phyloP scores from a whole-genome alignment of 768 basidiomycete genomes.

The Lactarius psammicola region DNA sequence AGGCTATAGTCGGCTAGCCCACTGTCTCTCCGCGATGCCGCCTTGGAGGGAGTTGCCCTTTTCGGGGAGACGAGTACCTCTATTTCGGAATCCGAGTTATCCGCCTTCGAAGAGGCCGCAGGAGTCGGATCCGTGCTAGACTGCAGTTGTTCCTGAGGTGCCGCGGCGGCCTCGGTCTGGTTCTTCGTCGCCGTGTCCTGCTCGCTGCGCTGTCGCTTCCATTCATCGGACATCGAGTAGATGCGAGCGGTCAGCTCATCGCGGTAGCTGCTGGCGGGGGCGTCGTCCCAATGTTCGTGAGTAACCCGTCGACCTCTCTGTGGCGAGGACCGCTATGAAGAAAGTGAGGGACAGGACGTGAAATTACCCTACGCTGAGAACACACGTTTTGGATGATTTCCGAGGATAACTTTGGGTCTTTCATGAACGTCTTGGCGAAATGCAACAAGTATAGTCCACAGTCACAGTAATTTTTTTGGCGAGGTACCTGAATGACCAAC shows the following conservation, averaged over 20 bases:
- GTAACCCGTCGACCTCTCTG: conserved; percentile 13
- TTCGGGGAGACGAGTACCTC: conserved; percentile 20
- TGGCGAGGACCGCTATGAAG: conserved; percentile 9
- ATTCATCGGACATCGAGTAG: conserved; percentile 19
- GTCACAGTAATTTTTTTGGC: conserved; percentile 86
- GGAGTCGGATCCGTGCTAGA: conserved; percentile 17
- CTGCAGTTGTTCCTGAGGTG: conserved; percentile 9
- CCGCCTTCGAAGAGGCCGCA: conserved; percentile 19
- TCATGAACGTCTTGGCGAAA: conserved; percentile 76
- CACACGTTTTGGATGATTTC: conserved; percentile 46
- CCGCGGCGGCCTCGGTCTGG: conserved; percentile 5
- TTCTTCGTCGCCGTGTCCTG: conserved; percentile 20
- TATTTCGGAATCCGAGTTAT: conserved; percentile 25
- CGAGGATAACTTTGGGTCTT: conserved; percentile 52
- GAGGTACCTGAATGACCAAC: conserved; percentile 60
- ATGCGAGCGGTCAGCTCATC: conserved; percentile 23
- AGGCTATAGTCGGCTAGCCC: conserved; percentile 4
- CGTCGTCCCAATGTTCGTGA: conserved; percentile 27
- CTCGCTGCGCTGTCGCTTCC: conserved; percentile 25
- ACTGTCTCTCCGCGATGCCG: conserved; percentile 1
- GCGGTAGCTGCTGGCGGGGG: conserved; percentile 16
- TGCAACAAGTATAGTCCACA: conserved; percentile 93
- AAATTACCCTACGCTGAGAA: not conserved
- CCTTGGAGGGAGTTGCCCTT: conserved; percentile 13
- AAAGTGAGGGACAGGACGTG: not conserved